A percentile compares a stretch with the other conserved stretches of the same genome.
phyloP scores from a whole-genome alignment of 805 yeast species.

The Maudiozyma barnettii region DNA sequence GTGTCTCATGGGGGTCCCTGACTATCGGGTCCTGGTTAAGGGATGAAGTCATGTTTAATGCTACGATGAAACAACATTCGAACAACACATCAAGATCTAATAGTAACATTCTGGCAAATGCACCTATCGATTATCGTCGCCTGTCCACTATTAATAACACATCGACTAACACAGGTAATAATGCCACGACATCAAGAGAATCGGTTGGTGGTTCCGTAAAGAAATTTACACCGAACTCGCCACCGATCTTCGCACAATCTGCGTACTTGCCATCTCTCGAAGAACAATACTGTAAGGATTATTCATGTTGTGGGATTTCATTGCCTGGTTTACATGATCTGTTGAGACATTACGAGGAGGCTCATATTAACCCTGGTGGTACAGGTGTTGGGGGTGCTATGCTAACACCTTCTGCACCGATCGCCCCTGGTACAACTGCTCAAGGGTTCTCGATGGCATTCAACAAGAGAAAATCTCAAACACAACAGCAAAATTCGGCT shows the following conservation, averaged over 20 bases:
- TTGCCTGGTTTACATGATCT: conserved; percentile 91
- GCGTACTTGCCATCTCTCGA: conserved; percentile 87
- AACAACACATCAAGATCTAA: neutral
- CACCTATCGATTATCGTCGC: conserved; percentile 6
- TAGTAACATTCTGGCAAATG: neutral
- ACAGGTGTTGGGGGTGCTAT: neutral
- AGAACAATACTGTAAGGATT: conserved; percentile 93
- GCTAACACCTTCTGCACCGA: neutral
- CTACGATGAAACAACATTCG: conserved; percentile 1
- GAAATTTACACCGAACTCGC: conserved; percentile 36
- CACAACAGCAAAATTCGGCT: neutral
- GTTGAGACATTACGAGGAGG: conserved; percentile 90
- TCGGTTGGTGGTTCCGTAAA: neutral
- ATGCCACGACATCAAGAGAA: too few species aligned
- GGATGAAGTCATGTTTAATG: conserved; percentile 69
- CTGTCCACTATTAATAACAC: conserved; percentile 8
- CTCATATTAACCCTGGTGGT: conserved; percentile 61
- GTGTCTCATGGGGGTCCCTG: conserved; percentile 93
- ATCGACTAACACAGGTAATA: conserved; percentile 1
- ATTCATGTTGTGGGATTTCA: conserved; percentile 88
- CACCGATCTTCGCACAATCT: conserved; percentile 43
- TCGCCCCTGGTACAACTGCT: neutral
- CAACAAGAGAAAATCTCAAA: neutral
- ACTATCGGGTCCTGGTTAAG: conserved; percentile 93
- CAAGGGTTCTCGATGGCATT: neutral